A percentile compares a stretch with the other conserved stretches of the same genome.
These are phyloP conservation scores for Phytophthora litchii DNA, from an alignment of 352 stramenopile genomes.

Conservation along the genomic window DNA sequence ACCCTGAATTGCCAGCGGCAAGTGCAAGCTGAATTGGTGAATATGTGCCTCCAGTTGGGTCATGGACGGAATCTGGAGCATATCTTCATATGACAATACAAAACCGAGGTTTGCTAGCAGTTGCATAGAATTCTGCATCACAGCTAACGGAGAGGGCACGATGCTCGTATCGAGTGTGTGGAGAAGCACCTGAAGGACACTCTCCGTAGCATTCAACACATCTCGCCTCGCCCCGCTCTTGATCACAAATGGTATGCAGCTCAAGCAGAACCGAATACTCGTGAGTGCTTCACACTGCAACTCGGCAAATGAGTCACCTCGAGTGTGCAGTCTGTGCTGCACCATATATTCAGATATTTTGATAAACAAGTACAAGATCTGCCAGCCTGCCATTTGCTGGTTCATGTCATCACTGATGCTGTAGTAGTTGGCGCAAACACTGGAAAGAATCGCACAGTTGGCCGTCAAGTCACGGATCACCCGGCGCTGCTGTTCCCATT, in stretches of 20 bases:
- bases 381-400: conserved; percentile 66
- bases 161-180: conserved; percentile 68
- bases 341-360: conserved; percentile 65
- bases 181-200: conserved; percentile 57
- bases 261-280: conserved; percentile 61
- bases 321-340: conserved; percentile 59
- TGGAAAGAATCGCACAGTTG: conserved; percentile 64
- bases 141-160: conserved; percentile 59
- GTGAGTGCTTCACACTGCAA: conserved; percentile 72
- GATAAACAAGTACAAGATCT: conserved; percentile 71
- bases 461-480: conserved; percentile 66
- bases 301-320: conserved; percentile 57
- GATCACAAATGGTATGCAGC: conserved; percentile 67
- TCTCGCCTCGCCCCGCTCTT: conserved; percentile 55
- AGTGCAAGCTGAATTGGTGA: conserved; percentile 74
- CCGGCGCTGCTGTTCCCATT: conserved; percentile 54
- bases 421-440: conserved; percentile 66
- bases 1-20: conserved; percentile 73
- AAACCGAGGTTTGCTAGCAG: conserved; percentile 68
- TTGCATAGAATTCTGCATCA: conserved; percentile 76
- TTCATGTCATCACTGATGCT: conserved; percentile 59
- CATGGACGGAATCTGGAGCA: conserved; percentile 74
- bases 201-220: conserved; percentile 58
- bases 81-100: conserved; percentile 73
- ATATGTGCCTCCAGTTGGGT: conserved; percentile 68